phyloP scores from a whole-genome alignment of 2,329 filamentous ascomycete species.

The Penicillium sp. region DNA sequence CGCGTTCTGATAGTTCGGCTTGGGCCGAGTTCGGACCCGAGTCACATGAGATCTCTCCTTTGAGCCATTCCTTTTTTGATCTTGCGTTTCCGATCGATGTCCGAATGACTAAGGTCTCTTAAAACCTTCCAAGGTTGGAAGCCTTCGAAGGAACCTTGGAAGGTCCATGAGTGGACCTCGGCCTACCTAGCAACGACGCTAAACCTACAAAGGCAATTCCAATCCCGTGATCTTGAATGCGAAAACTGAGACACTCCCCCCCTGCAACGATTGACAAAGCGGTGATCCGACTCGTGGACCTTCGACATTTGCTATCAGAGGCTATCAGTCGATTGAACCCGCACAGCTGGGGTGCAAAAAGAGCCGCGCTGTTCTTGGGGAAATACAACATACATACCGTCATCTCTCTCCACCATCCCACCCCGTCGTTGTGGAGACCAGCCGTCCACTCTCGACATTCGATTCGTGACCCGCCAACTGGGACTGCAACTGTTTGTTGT shows the following conservation, averaged over 20 bases:
- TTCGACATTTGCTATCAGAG: background rate
- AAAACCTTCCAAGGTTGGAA: background rate
- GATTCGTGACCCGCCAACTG: constrained; percentile 25
- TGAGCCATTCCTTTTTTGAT: constrained; percentile 6
- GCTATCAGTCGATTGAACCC: background rate
- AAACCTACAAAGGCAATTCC: constrained; percentile 21
- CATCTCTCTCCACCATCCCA: constrained; percentile 25
- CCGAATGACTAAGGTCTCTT: constrained; percentile 1
- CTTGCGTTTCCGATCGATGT: constrained; percentile 9
- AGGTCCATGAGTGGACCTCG: background rate
- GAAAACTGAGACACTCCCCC: constrained; percentile 14
- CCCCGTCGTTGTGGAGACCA: constrained; percentile 35
- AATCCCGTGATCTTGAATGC: constrained; percentile 26
- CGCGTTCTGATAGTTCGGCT: constrained; percentile 9
- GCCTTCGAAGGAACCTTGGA: too few species aligned
- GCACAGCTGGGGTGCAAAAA: background rate
- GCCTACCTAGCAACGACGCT: constrained; percentile 10
- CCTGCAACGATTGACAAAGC: constrained; percentile 13
- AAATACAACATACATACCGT: constrained; percentile 5
- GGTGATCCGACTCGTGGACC: background rate
- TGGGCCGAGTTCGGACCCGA: constrained; percentile 6
- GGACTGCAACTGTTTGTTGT: constrained; percentile 18
- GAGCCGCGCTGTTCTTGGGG: constrained; percentile 4
- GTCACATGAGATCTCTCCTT: constrained; percentile 2
- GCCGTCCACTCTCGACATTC: constrained; percentile 17